Base-by-base conservation (phyloP, 1,284 basidiomycete genomes). In the Mrakiaceae sp. region DNA sequence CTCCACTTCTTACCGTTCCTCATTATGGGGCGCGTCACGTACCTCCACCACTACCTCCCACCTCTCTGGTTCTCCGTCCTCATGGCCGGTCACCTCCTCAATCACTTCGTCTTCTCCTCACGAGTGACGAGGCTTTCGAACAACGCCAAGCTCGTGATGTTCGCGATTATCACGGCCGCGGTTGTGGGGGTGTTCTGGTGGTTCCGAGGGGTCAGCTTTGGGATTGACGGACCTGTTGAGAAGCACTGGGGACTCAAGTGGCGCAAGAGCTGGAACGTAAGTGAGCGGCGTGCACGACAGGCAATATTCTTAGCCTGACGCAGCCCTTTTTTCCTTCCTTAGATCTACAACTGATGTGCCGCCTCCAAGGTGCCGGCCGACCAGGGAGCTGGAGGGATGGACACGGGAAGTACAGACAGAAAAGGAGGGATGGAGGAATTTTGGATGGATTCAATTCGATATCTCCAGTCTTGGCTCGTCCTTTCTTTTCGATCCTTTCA, bases 41-140 rank as follows among this genome's bases (percentile, higher is more conserved):
- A 80, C 39, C 54, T 58, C 4, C 57, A 59, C 16, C 55, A 60
- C 43, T 57, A 58, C 59, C 84, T 98, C 5, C 95, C 95, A 2
- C 95, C 95, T 0, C 79, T 98, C 11, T 98, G 94, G 80, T 98
- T 98, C 78, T 84, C 93, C 4, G 90, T 98, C 55, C 77, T 98
- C 63, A 92, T 97, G 86, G 80, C 87, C 54, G 90, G 85, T 0
- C 91, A 97, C 74, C 74, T 98, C 57, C 80, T 96, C 68, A 94
- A 98, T 77, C 91, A 95, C 74, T 90, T 92, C 76, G 77, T 96
- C 70, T 94, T 97, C 78, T 82, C 83, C 4, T 84, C 88, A 2
- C 81, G 82, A 27, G 27, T 27, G 1, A 27, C 27, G 48, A 80
- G 83, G 47, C 79, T 89, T 62, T 79, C 82, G 0, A 77, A 79